These are phyloP conservation scores for Suillus cothurnatus DNA, from an alignment of 768 basidiomycete species.

Conservation along the genomic window DNA sequence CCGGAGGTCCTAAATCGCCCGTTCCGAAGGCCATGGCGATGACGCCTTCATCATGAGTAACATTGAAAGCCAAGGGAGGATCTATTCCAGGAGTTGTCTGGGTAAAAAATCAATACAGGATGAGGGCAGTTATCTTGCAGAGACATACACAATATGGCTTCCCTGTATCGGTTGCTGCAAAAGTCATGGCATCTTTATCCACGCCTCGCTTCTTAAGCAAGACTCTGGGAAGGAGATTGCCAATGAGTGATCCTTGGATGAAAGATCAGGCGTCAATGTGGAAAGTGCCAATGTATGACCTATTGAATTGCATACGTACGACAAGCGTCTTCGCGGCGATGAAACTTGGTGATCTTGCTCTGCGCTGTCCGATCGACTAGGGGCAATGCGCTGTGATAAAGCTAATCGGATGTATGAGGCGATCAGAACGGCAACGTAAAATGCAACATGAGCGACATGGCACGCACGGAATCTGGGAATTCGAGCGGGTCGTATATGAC, in stretches of 20 bases:
- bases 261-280: conserved; percentile 6
- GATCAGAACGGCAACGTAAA: conserved; percentile 12
- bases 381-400: conserved; percentile 61
- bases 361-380: conserved; percentile 60
- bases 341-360: conserved; percentile 63
- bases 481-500: conserved; percentile 37
- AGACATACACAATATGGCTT: conserved; percentile 76
- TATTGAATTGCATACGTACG: conserved; percentile 44
- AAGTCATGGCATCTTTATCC: conserved; percentile 45
- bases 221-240: conserved; percentile 69
- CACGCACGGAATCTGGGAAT: conserved; percentile 40
- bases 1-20: conserved; percentile 56
- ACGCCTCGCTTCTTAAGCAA: conserved; percentile 63
- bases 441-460: conserved; percentile 5
- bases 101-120: conserved; percentile 10
- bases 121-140: neutral
- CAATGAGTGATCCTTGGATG: conserved; percentile 68
- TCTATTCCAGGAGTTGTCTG: conserved; percentile 48
- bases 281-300: neutral
- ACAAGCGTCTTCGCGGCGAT: conserved; percentile 74
- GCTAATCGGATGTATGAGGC: conserved; percentile 39
- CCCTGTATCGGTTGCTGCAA: conserved; percentile 60
- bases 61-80: conserved; percentile 74
- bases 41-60: conserved; percentile 78
- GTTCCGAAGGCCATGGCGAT: conserved; percentile 64